These are phyloP conservation scores for Physocladia obscura DNA, from an alignment of 192 early-diverging fungal genomes.

Conservation along the genomic window DNA sequence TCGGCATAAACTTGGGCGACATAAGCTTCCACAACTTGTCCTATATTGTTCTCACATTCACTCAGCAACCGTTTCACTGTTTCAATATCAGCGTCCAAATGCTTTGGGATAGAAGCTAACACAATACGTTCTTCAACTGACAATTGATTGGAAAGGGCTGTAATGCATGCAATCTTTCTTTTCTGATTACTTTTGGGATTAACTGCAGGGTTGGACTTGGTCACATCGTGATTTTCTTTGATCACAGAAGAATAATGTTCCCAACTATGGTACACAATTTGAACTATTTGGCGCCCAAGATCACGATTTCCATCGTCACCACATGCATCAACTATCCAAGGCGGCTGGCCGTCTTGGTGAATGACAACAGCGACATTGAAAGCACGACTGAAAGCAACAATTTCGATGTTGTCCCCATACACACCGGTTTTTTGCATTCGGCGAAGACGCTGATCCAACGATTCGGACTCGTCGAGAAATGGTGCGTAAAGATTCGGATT, in stretches of 20 bases:
- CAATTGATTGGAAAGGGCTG: neutral
- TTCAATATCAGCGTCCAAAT: conserved; percentile 1
- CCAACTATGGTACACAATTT: conserved; percentile 37
- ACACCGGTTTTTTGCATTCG: conserved; percentile 36
- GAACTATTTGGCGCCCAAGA: neutral
- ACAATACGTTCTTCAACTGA: conserved; percentile 5
- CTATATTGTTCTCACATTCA: neutral
- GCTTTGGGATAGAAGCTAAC: neutral
- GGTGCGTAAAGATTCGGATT: conserved; percentile 30
- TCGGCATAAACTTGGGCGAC: neutral
- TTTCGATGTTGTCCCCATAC: conserved; percentile 43
- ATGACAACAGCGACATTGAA: conserved; percentile 29
- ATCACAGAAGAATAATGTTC: conserved; percentile 35
- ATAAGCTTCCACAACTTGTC: conserved; percentile 15
- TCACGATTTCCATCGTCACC: neutral
- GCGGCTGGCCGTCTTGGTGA: conserved; percentile 36
- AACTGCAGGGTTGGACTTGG: neutral
- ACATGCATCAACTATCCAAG: conserved; percentile 30
- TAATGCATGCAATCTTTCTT: neutral
- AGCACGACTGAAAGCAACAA: conserved; percentile 39
- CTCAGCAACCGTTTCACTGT: neutral
- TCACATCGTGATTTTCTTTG: neutral
- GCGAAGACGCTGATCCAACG: conserved; percentile 24
- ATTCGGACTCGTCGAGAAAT: conserved; percentile 31
- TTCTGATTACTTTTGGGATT: neutral